A percentile compares a stretch with the other conserved stretches of the same genome.
phyloP scores from a whole-genome alignment of 352 stramenopile genomes.

The Paralagenidium karlingii region DNA sequence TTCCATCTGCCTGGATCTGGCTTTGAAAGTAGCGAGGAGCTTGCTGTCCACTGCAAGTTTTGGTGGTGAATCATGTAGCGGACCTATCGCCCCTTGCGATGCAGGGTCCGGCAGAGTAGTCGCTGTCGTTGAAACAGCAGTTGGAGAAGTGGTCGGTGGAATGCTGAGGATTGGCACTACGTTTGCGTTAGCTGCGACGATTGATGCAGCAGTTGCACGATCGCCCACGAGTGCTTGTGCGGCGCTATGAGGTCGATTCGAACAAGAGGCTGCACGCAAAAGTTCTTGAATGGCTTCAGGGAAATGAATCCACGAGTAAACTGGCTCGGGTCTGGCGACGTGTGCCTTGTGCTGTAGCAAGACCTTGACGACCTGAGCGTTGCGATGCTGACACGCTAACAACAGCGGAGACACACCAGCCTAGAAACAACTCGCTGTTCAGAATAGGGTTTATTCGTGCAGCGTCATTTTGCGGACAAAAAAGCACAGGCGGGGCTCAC shows the following conservation, averaged over 20 bases:
- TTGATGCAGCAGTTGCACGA: background rate
- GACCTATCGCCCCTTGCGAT: too few relatives aligned
- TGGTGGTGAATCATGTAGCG: too few relatives aligned
- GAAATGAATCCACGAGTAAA: background rate
- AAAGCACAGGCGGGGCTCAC: conserved; percentile 3
- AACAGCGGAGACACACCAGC: conserved; percentile 30
- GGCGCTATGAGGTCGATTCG: background rate
- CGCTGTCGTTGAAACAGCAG: too few relatives aligned
- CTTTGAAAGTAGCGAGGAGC: too few relatives aligned
- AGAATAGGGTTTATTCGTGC: background rate
- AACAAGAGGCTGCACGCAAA: background rate
- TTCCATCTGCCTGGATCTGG: background rate
- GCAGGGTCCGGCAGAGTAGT: too few relatives aligned
- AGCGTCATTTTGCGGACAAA: background rate
- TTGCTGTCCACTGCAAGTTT: too few relatives aligned
- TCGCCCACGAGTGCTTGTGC: conserved; percentile 7
- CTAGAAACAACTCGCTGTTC: conserved; percentile 2
- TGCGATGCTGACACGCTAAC: conserved; percentile 40
- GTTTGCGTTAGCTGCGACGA: background rate
- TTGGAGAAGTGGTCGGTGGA: too few relatives aligned
- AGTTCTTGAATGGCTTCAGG: background rate
- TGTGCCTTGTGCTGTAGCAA: conserved; percentile 30
- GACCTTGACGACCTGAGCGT: conserved; percentile 20
- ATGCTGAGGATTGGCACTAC: background rate
- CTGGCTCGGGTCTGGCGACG: background rate